Base-by-base conservation (phyloP, 768 basidiomycete species). In the Rhodotorula sphaerocarpa region DNA sequence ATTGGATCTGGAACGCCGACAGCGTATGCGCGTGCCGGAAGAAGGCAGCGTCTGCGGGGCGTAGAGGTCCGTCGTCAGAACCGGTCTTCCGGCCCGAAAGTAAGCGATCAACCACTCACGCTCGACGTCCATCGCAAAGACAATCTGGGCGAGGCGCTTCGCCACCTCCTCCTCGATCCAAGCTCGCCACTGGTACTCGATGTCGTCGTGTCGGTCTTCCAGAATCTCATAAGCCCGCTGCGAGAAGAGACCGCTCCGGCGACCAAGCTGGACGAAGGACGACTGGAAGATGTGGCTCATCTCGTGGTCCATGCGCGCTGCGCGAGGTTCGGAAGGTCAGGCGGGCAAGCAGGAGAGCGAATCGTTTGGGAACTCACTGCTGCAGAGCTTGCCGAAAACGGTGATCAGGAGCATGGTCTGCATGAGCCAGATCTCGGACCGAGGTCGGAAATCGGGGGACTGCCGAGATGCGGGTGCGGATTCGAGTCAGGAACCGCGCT, bases 11-110 rank as follows among this genome's bases (percentile, higher is more conserved):
- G 57, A 72, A 72, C 18, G 71, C 71, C 15, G 71, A 72, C 25
- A 72, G 66, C 4, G 71, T 65, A 41, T 67, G 69, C 9, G 65
- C 75, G 78, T 93, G 30, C 85, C 87, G 73, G 78, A 88, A 42
- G 87, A 91, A 74, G 86, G 90, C n/a, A 87, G 90, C 21, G 82
- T 89, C 31, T 79, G 82, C 18, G 87, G 87, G 79, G 88, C 52
- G 81, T 85, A 65, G 88, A 86, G 15, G 82, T 77, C 9, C 80
- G 15, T 7, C 7, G 16, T n/a, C 28, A 51, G 21, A 27, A 12
- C 12, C 12, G n/a, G 44, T 45, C n/a, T 7, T 7, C 15, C 45
- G 27, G 15, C 7, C 43, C 20, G 15, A 25, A 34, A 21, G 9
- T 36, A n/a, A 20, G 2, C 43, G 46, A 18, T 33, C 12, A 39